Conservation (phyloP, 225 moss, liverwort and hornwort species). For the Bryoerythrophyllum caledonicum region DNA sequence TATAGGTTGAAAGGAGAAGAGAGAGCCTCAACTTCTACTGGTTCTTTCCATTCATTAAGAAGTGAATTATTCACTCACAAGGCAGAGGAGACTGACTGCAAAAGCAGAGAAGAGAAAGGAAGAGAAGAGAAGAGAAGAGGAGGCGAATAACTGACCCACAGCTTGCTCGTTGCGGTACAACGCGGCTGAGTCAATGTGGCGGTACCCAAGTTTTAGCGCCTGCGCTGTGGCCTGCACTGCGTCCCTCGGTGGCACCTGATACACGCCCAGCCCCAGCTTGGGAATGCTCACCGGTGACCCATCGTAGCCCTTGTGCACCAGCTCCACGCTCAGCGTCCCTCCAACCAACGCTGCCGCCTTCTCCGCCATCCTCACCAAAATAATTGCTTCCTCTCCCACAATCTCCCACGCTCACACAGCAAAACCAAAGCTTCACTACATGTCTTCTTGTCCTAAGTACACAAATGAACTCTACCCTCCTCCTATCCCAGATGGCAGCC, state of each 20-base stretch:
- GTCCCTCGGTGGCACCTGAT: conserved; percentile 53
- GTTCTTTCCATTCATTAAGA: no score
- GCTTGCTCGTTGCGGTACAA: conserved; percentile 82
- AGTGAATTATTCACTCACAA: no score
- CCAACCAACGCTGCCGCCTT: conserved; percentile 28
- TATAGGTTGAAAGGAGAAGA: no score
- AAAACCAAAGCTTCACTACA: background rate
- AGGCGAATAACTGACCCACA: conserved; percentile 50
- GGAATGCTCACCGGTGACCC: conserved; percentile 66
- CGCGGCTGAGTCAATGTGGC: conserved; percentile 81
- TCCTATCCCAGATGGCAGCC: no score
- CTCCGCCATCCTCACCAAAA: conserved; percentile 28
- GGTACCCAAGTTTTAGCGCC: conserved; percentile 71
- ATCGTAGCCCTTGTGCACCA: conserved; percentile 66
- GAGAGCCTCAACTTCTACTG: no score
- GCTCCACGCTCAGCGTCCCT: conserved; percentile 40
- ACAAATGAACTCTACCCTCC: background rate
- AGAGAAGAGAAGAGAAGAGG: background rate
- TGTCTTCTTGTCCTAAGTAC: background rate
- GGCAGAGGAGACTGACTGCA: background rate
- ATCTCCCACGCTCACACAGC: background rate
- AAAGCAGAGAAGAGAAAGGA: background rate
- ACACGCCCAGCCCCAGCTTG: conserved; percentile 73
- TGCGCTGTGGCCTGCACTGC: conserved; percentile 42
- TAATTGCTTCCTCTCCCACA: background rate